Base-by-base conservation (phyloP, 2,329 filamentous ascomycete species). In the Huntiella bhutanensis region DNA sequence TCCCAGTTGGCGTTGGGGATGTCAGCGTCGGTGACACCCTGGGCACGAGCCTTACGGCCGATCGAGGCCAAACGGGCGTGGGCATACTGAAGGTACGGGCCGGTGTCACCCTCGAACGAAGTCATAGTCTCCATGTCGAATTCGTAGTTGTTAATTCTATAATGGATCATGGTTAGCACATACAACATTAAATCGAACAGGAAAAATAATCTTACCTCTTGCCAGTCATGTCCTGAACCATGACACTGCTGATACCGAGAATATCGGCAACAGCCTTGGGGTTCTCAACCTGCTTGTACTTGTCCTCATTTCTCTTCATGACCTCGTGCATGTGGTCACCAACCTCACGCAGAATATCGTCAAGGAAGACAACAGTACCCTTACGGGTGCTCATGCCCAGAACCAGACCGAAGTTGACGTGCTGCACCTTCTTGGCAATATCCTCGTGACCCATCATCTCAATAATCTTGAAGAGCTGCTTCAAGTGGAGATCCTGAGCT, bases 161-260 rank as follows among this genome's bases (percentile, higher is more conserved):
- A 13, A 5, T 10, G 22, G 11, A 7, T 2, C 8, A 28, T 22
- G 38, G 52, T 46, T 28, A n/a, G 42, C 22, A 48, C 52, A 34
- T 49, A 46, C 38, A 15, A 16, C 3, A 11, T 11, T 7, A 11
- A 5, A 46, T 42, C 16, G 41, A 8, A 33, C 19, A 43, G 16
- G 13, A 8, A 19, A 43, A 36, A 8, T 8, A 16, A 43, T 35
- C 51, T 45, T 28, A 53, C 51, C 51, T 75, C 75, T 95, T 96
- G 60, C 88, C 91, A 53, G 75, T 82, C 85, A 96, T 94, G 58
- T 96, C 91, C 63, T 96, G 88, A 15, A 94, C 85, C 86, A 96
- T 96, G 58, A 96, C 88, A 58, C 82, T 81, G 53, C 82, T 87
- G 59, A 96, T 95, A 52, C 88, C 91, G 3, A 96, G 73, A 8